Evolutionary conservation across 2,329 filamentous ascomycete species (phyloP).

Genomic region (Penicillium decumbens): DNA sequence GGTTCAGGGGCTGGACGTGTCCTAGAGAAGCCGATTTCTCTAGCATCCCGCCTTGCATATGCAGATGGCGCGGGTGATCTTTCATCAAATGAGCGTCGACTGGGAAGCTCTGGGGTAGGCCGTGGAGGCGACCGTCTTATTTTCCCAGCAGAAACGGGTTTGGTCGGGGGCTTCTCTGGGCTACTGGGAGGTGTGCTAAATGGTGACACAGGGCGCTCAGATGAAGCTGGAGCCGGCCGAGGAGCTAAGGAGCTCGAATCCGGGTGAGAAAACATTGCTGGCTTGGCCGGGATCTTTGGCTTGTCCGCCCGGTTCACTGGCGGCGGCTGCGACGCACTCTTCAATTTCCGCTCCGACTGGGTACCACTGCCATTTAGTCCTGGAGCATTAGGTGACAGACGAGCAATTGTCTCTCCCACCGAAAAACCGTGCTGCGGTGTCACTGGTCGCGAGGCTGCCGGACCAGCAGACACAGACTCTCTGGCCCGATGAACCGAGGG

Average conservation of each 20-base stretch:
- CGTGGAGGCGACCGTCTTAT: constrained; percentile 19
- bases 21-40: constrained; percentile 31
- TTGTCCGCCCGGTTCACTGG: constrained; percentile 78
- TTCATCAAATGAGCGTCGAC: constrained; percentile 28
- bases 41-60: constrained; percentile 22
- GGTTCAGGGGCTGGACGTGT: constrained; percentile 25
- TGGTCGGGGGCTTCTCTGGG: constrained; percentile 53
- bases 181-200: constrained; percentile 83
- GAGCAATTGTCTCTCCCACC: constrained; percentile 14
- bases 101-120: constrained; percentile 25
- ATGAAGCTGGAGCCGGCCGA: constrained; percentile 21
- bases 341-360: constrained; percentile 29
- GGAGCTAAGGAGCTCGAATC: constrained; percentile 28
- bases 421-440: constrained; percentile 30
- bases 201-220: constrained; percentile 60
- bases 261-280: constrained; percentile 31
- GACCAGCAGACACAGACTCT: constrained; percentile 23
- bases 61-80: constrained; percentile 20
- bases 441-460: constrained; percentile 26
- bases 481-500: constrained; percentile 25
- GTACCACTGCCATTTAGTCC: constrained; percentile 15
- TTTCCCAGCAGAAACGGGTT: constrained; percentile 16
- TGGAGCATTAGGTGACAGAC: constrained; percentile 21
- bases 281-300: constrained; percentile 58
- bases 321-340: constrained; percentile 55